These are phyloP conservation scores for Cordyceps cateniannulata DNA, from an alignment of 2,329 filamentous ascomycete species.

Conservation along the genomic window DNA sequence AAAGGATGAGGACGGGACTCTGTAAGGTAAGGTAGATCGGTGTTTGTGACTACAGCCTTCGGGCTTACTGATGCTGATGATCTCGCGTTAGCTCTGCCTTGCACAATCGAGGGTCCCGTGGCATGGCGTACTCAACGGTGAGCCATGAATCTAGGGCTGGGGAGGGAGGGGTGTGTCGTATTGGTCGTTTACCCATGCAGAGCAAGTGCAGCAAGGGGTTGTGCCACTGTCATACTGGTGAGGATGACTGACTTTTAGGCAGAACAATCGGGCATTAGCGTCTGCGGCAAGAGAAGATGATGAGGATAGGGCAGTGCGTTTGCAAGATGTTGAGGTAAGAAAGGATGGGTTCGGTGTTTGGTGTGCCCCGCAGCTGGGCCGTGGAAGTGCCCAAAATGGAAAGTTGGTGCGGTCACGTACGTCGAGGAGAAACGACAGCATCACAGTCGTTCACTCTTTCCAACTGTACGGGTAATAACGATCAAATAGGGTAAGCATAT, in stretches of 20 bases:
- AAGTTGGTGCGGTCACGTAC: neutral
- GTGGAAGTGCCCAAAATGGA: constrained; percentile 1
- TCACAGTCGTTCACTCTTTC: neutral
- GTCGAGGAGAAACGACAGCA: neutral
- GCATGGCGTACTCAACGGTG: neutral
- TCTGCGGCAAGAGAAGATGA: neutral
- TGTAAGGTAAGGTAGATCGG: neutral
- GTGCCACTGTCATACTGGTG: neutral
- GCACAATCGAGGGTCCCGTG: neutral
- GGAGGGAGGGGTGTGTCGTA: neutral
- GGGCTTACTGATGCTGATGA: neutral
- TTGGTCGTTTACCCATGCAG: neutral
- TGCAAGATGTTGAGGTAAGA: neutral
- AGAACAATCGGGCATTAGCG: neutral
- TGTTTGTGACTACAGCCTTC: neutral
- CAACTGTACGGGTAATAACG: too few relatives aligned
- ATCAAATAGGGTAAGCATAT: neutral
- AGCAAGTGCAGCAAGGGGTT: neutral
- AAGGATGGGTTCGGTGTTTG: neutral
- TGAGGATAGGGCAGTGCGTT: neutral
- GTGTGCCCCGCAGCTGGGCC: neutral
- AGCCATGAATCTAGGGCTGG: neutral
- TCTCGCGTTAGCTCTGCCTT: neutral
- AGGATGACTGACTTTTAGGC: neutral
- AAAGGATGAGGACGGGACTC: neutral